phyloP scores from a whole-genome alignment of 257 asterid species.

The Solanum medicagineum region DNA sequence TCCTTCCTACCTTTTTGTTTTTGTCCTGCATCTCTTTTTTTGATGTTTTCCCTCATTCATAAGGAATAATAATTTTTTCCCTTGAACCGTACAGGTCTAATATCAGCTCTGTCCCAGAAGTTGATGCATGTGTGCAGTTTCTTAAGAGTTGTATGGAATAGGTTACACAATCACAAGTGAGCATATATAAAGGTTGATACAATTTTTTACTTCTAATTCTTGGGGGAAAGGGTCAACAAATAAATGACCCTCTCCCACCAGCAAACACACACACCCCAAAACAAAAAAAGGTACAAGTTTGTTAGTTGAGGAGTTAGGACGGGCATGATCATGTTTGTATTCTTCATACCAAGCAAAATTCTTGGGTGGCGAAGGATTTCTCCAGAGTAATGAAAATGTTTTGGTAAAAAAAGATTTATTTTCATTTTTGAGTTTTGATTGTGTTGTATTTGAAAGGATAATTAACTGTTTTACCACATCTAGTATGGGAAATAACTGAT shows the following conservation, averaged over 20 bases:
- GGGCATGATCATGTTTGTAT: no score
- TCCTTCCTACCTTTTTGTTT: no score
- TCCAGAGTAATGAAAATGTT: no score
- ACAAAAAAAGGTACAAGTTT: not conserved
- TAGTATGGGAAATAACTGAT: not conserved
- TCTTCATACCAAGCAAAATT: no score
- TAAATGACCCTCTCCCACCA: not conserved
- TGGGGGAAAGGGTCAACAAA: not conserved
- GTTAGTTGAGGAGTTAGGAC: no score
- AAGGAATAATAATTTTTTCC: not conserved
- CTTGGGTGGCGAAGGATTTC: no score
- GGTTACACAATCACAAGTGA: constrained; percentile 26
- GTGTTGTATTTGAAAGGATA: not conserved
- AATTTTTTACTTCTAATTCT: not conserved
- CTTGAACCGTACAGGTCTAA: constrained; percentile 8
- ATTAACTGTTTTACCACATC: not conserved
- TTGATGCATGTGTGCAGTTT: constrained; percentile 4
- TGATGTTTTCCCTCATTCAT: no score
- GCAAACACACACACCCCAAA: not conserved
- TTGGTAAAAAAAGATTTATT: no score
- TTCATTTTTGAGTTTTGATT: no score
- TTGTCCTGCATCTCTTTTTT: no score
- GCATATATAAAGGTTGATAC: not conserved
- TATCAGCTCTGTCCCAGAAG: constrained; percentile 35
- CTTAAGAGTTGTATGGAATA: constrained; percentile 24